A percentile compares a stretch with the other conserved stretches of the same genome.
Conservation (phyloP, 306 rosid species). For the Pyrus betulifolia region DNA sequence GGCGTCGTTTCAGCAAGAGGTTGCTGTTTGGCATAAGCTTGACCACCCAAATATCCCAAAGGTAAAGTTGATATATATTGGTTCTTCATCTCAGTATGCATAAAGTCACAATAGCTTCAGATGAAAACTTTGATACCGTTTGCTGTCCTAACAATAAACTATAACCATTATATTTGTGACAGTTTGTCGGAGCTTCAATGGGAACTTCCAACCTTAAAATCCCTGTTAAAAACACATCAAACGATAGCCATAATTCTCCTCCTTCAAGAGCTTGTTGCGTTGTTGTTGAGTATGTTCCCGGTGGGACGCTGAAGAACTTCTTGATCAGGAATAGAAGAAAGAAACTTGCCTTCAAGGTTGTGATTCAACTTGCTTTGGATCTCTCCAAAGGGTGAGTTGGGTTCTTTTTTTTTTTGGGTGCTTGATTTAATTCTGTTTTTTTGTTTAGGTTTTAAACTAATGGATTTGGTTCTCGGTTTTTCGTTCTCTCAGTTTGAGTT, state of each 20-base stretch:
- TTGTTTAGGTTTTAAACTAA: not conserved
- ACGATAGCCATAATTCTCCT: conserved; percentile 26
- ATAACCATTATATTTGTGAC: not conserved
- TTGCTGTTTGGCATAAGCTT: conserved; percentile 58
- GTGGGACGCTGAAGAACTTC: conserved; percentile 74
- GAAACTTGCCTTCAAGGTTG: conserved; percentile 66
- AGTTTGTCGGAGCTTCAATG: conserved; percentile 96
- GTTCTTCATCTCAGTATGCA: not conserved
- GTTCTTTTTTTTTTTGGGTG: not conserved
- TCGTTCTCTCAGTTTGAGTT: conserved; percentile 46
- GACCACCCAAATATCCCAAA: conserved; percentile 60
- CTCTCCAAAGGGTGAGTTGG: conserved; percentile 68
- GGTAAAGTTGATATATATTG: conserved; percentile 16
- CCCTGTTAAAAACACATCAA: conserved; percentile 38
- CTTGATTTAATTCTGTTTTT: not conserved
- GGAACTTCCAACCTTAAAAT: conserved; percentile 73
- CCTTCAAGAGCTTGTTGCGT: conserved; percentile 82
- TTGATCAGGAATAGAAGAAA: conserved; percentile 52
- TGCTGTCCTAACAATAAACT: not conserved
- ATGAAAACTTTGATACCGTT: not conserved
- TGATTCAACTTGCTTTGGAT: conserved; percentile 82
- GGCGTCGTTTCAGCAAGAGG: conserved; percentile 47
- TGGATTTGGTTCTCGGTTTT: conserved; percentile 1
- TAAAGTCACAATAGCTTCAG: not conserved
- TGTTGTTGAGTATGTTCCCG: conserved; percentile 77